Evolutionary conservation across 306 rosid species (phyloP).

Genomic region (Spatholobus suberectus): DNA sequence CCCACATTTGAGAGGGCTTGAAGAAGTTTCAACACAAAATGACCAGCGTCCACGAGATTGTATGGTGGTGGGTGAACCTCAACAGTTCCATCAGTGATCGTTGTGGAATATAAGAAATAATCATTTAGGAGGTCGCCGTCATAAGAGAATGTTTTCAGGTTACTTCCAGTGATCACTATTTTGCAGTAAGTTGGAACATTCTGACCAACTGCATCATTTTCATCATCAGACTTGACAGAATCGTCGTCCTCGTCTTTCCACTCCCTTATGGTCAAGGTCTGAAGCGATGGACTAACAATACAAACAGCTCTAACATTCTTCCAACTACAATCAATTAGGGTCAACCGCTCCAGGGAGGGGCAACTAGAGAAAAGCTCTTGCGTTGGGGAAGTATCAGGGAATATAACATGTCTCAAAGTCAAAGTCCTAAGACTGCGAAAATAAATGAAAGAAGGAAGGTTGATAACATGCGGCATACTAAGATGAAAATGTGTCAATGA

Average conservation of each 20-base stretch:
- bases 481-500: slow-evolving; percentile 3
- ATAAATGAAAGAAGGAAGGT: not conserved
- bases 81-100: not conserved
- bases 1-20: not conserved
- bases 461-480: not conserved
- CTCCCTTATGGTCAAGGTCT: slow-evolving; percentile 17
- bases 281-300: not conserved
- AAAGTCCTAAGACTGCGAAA: not conserved
- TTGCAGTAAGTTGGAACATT: not conserved
- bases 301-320: not conserved
- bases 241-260: not conserved
- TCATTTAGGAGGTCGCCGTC: slow-evolving; percentile 28
- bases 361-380: not conserved
- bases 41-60: not conserved
- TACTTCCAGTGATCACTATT: not conserved
- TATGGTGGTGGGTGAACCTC: not conserved
- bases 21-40: slow-evolving; percentile 7
- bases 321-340: slow-evolving; percentile 26
- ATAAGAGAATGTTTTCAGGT: slow-evolving; percentile 10
- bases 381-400: not conserved
- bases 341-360: not conserved
- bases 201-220: not conserved
- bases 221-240: not conserved
- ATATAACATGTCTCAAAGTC: not conserved
- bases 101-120: not conserved